Percentiles rank a stretch among this genome's conserved stretches.
These are phyloP conservation scores for Laguncularia racemosa DNA, from an alignment of 345 rosid species.

Conservation along the genomic window DNA sequence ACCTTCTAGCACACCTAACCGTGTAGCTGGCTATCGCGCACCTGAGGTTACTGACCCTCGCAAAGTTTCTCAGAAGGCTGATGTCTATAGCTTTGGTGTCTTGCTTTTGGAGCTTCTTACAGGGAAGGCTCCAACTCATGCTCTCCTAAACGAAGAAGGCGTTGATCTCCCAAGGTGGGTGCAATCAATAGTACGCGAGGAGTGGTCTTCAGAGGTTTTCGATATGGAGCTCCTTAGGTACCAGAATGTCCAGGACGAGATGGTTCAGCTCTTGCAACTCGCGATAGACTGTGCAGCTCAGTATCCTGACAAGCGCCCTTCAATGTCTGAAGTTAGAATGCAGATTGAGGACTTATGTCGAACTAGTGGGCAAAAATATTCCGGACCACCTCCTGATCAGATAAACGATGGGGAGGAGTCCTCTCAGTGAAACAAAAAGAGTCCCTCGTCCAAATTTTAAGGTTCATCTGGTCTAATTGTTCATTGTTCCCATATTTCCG, in stretches of 20 bases:
- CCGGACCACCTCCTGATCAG: conserved; percentile 9
- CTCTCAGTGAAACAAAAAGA: conserved; percentile 19
- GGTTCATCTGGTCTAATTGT: conserved; percentile 8
- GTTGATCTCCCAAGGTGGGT: conserved; percentile 51
- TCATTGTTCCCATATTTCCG: conserved; percentile 11
- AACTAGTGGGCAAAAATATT: conserved; percentile 9
- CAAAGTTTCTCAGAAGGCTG: conserved; percentile 44
- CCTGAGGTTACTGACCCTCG: conserved; percentile 52
- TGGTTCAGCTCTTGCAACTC: conserved; percentile 64
- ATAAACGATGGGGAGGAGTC: conserved; percentile 15
- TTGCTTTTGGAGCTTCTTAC: conserved; percentile 41
- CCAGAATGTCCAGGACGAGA: conserved; percentile 50
- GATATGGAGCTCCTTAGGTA: conserved; percentile 60
- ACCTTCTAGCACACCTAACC: conserved; percentile 38
- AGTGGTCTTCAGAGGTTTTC: conserved; percentile 53
- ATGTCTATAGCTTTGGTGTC: conserved; percentile 46
- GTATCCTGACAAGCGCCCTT: conserved; percentile 60
- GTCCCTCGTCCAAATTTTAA: background rate
- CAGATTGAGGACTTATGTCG: conserved; percentile 36
- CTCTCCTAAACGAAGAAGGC: conserved; percentile 41
- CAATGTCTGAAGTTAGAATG: conserved; percentile 45
- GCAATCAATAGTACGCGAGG: conserved; percentile 47
- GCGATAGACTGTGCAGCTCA: conserved; percentile 62
- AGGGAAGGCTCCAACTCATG: conserved; percentile 38
- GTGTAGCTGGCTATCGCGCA: conserved; percentile 42